Evolutionary conservation across 2,329 filamentous ascomycete genomes (phyloP), one percentile per base, ranked within the genome.

Genomic region (Pseudocercospora macadamiae): DNA sequence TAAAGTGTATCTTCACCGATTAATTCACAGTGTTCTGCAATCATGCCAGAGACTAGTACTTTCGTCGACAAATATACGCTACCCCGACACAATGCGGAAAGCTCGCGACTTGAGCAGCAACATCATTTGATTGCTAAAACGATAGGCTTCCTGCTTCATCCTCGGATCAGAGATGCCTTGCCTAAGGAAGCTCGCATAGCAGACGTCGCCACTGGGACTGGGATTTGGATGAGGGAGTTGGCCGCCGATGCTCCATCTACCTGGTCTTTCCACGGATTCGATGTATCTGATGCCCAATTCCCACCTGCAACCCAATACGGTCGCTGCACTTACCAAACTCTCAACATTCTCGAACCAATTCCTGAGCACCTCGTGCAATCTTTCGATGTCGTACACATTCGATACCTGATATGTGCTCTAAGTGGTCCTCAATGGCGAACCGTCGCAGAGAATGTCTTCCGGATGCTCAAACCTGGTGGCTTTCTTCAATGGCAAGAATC

Each of bases 161-260:
- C 64, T 5, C 21, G 39, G 2, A 60, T 68, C 32, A 58, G 45
- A 18, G 32, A 25, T 10, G 37, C 47, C 14, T 25, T 66, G 4
- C 59, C 64, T 2, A 25, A 54, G 9, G 39, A 58, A 28, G 60
- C 61, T 2, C 57, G 42, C 6, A 59, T 68, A 10, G 66, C 64
- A 21, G 66, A 68, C 25, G 26, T 68, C 3, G 66, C 60, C 3
- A 67, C 65, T 6, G 66, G 66, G 7, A 66, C 65, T 10, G 66
- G 66, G 6, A 44, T 61, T 1, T 68, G 63, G 63, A 54, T 67
- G 28, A 26, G 55, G 6, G 61, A 66, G 5, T 37, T 65, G 2
- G 61, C 64, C 10, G 21, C 45, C 7, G 23, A 55, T 30, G 14
- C 42, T 8, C 51, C 54, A 18, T 19, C n/a, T 1, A 18, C 25